Evolutionary conservation across 805 yeast species (phyloP).

Genomic region (Sporopachydermia quercuum): DNA sequence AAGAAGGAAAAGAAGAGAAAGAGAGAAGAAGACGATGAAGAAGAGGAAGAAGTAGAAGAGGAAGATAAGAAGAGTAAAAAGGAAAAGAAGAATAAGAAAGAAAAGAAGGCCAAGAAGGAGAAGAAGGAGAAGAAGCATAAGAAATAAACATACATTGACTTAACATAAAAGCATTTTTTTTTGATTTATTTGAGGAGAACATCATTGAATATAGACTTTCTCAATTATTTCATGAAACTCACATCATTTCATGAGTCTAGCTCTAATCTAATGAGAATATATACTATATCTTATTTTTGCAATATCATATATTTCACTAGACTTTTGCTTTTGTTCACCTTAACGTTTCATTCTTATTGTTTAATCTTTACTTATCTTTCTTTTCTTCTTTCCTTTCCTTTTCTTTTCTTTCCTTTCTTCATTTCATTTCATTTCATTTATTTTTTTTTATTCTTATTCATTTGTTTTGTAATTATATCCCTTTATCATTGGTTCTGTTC

Average conservation of each 20-base stretch:
- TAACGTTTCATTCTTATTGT: not conserved
- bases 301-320: too few species aligned
- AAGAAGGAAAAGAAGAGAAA: conserved; percentile 10
- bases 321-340: too few species aligned
- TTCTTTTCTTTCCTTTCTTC: not conserved
- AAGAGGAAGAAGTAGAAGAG: conserved; percentile 14
- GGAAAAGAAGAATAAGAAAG: conserved; percentile 18
- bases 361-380: not conserved
- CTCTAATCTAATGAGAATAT: too few species aligned
- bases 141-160: too few species aligned
- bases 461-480: too few species aligned
- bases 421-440: not conserved
- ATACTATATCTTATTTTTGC: too few species aligned
- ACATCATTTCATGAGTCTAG: too few species aligned
- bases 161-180: too few species aligned
- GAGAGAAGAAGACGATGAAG: conserved; percentile 16
- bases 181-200: too few species aligned
- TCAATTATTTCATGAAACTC: too few species aligned
- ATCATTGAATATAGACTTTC: too few species aligned
- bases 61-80: conserved; percentile 16
- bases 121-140: conserved; percentile 12
- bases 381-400: not conserved
- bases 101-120: conserved; percentile 13
- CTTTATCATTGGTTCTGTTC: conserved; percentile 1
- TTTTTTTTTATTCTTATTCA: not conserved